Base-by-base conservation (phyloP, 495 filamentous ascomycete genomes). In the Lindgomyces ingoldianus region DNA sequence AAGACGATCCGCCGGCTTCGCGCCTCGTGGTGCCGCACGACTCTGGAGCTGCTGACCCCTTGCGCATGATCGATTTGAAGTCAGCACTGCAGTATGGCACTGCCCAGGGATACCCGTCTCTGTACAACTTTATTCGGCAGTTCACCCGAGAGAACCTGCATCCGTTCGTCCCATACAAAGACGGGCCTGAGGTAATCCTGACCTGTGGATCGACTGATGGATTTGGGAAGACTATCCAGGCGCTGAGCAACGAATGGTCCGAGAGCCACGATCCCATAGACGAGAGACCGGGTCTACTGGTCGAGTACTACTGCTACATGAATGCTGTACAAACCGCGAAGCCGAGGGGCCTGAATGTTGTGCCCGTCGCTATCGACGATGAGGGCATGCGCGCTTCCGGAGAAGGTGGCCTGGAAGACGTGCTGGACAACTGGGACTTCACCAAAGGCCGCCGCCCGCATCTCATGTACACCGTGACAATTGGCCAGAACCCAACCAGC, bases 401-500 rank as follows among this genome's bases (percentile, higher is more conserved):
- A 0, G 76, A 80, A 16, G 89, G 89, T 12, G 89, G 90, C 4
- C 77, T 98, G 60, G 80, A 83, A 25, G 89, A 96, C 71, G 84
- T 94, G 3, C 77, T 96, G 27, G 81, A 84, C 44, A 90, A 89
- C 66, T 96, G 92, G 93, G 89, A 97, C 72, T 76, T 77, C 26
- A 76, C 76, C 14, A 87, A 81, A 64, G 91, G 91, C 0, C 85
- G 83, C 66, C 79, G 88, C 48, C 93, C 93, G 25, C 89, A 92
- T 74, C 70, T 96, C 65, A 83, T 97, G 82, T 97, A 96, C 67
- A 96, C 91, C 16, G 87, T 98, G 48, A 89, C 92, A 12, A 89
- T 93, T 72, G 93, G 93, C 14, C 92, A 96, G 68, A 98, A 98
- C 71, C 93, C 93, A 1, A 96, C 93, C 0, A 87, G 90, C 41